Conservation (phyloP, 768 basidiomycete genomes). For the Gymnopilus dilepis region DNA sequence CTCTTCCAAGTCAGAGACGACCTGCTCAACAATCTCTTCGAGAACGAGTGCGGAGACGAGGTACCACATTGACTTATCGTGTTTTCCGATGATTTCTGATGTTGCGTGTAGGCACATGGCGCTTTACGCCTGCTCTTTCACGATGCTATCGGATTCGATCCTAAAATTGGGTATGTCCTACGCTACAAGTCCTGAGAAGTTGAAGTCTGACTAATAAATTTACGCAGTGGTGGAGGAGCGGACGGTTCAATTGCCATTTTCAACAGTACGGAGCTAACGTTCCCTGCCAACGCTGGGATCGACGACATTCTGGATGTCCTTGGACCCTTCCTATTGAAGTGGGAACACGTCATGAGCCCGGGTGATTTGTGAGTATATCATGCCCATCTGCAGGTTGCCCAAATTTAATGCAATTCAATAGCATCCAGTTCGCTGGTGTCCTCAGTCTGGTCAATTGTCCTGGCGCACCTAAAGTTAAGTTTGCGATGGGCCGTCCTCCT, state of each 20-base stretch:
- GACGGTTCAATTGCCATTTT: constrained; percentile 9
- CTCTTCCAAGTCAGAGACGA: constrained; percentile 32
- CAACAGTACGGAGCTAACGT: constrained; percentile 1
- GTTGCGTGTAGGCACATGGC: constrained; percentile 27
- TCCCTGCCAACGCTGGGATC: constrained; percentile 3
- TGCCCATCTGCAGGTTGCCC: too few species aligned
- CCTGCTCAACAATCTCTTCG: constrained; percentile 32
- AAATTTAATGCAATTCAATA: background rate
- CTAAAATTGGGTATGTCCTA: constrained; percentile 29
- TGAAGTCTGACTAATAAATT: too few species aligned
- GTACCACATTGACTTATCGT: background rate
- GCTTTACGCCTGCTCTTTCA: constrained; percentile 44
- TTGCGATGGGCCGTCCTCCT: constrained; percentile 42
- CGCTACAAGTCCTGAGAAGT: too few species aligned
- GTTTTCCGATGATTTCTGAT: background rate
- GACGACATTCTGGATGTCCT: constrained; percentile 8
- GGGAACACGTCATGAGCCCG: constrained; percentile 18
- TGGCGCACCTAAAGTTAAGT: constrained; percentile 45
- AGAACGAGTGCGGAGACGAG: constrained; percentile 34
- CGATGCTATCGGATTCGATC: constrained; percentile 50
- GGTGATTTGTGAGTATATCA: constrained; percentile 10
- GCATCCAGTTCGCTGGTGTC: constrained; percentile 25
- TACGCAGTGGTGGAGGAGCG: constrained; percentile 2
- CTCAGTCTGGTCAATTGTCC: constrained; percentile 47
- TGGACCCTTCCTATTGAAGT: constrained; percentile 13